These are phyloP conservation scores for Debaryomyces udenii DNA, from an alignment of 1,139 yeast species.

Conservation along the genomic window DNA sequence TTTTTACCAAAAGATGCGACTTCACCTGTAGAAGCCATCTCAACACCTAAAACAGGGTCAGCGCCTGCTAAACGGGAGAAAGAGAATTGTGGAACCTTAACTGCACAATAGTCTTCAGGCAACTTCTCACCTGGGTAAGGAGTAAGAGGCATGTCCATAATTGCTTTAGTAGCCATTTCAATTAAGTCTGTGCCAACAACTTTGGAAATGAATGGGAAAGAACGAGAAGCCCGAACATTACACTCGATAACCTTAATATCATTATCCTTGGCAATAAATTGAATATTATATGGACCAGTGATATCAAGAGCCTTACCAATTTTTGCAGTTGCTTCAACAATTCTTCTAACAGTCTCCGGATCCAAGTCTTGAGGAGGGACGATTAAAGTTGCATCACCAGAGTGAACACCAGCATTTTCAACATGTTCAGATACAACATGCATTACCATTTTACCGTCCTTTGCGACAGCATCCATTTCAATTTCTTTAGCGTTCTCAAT, in stretches of 20 bases:
- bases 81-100: constrained; percentile 97
- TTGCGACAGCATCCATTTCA: constrained; percentile 98
- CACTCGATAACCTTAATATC: constrained; percentile 97
- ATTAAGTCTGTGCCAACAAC: constrained; percentile 96
- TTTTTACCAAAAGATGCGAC: constrained; percentile 97
- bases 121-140: constrained; percentile 89
- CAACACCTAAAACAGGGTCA: constrained; percentile 97
- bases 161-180: constrained; percentile 97
- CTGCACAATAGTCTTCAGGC: constrained; percentile 94
- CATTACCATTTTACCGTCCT: constrained; percentile 91
- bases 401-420: constrained; percentile 99
- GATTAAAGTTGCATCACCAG: constrained; percentile 97
- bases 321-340: constrained; percentile 94
- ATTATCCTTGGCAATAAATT: constrained; percentile 88
- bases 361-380: constrained; percentile 97
- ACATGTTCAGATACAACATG: constrained; percentile 99
- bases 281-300: constrained; percentile 98
- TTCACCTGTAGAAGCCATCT: constrained; percentile 99
- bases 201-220: constrained; percentile 98
- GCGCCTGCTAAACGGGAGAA: constrained; percentile 98
- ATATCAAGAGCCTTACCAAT: constrained; percentile 94
- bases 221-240: constrained; percentile 97
- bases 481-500: constrained; percentile 97
- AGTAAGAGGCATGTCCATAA: constrained; percentile 81
- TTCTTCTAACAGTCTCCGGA: constrained; percentile 87